Evolutionary conservation across 345 rosid genomes (phyloP), one percentile per base, ranked within the genome.

Genomic region (Fremontodendron californicum): DNA sequence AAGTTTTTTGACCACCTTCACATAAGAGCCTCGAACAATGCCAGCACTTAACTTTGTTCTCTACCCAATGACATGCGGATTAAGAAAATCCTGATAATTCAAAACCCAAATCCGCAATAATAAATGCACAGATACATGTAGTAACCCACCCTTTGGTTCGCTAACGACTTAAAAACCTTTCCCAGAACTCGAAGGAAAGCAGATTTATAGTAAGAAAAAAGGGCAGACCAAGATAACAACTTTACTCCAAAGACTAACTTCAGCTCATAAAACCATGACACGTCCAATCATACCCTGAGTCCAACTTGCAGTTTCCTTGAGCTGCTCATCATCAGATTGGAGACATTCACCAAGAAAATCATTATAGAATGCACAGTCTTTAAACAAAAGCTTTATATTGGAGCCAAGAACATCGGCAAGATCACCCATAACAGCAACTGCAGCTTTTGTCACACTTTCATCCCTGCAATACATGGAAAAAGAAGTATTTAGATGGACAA

Each of bases 401-500:
- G 92, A 75, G 57, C 99, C 99, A 19, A 93, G 89, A 3, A 93
- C 92, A 61, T 93, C 98, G 0, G 97, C 99, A 18, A 95, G 92
- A 86, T 95, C 98, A 37, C 99, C 99, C 91, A 92, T 89, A 61
- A 94, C 98, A 0, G 96, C 99, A 35, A 93, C 90, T 9, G 97
- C 95, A 7, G 97, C 98, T 82, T 88, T 95, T 5, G 94, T 93
- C 66, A 95, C 94, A 64, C 87, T 80, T 84, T 93, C 99, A 70
- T 95, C 96, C 88, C 98, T 95, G 84, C 49, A 64, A 74, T 39
- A 58, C 54, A 74, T 35, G 12, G 23, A 60, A 43, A n/a, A 0
- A 21, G 6, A 49, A 43, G 68, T 49, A 31, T 46, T 75, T 46
- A 75, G 61, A 35, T 43, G 11, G 12, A 48, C 60, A 78, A 51